Conservation (phyloP, 768 basidiomycete genomes). For the Tylopilus subfusipes region DNA sequence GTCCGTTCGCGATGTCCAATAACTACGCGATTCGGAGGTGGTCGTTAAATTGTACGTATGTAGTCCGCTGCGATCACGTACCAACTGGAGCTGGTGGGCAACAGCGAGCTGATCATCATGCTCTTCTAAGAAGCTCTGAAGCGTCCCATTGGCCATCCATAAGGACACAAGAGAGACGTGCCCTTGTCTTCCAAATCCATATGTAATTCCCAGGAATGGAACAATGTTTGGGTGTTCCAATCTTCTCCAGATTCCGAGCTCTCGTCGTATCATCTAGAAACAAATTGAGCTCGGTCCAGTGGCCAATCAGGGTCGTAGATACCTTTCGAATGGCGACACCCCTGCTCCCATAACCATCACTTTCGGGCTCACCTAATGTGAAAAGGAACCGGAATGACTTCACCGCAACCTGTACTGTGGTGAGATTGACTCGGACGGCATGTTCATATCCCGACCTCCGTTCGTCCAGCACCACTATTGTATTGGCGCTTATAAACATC, state of each 20-base stretch:
- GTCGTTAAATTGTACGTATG: too few relatives aligned
- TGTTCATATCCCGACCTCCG: not conserved
- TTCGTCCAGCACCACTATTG: not conserved
- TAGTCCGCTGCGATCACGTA: not conserved
- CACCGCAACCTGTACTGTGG: constrained; percentile 2
- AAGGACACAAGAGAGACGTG: not conserved
- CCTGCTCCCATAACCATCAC: too few relatives aligned
- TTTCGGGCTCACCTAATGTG: not conserved
- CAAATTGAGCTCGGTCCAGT: too few relatives aligned
- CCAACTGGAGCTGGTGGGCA: constrained; percentile 7
- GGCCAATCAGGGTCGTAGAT: too few relatives aligned
- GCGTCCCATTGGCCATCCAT: too few relatives aligned
- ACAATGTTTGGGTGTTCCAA: too few relatives aligned
- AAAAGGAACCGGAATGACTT: constrained; percentile 8
- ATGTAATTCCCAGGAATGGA: constrained; percentile 11
- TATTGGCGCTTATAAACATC: not conserved
- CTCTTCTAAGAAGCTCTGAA: too few relatives aligned
- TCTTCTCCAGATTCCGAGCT: not conserved
- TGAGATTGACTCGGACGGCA: not conserved
- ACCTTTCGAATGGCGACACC: too few relatives aligned
- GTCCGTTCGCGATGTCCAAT: not conserved
- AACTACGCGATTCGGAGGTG: not conserved
- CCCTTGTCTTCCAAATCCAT: constrained; percentile 21
- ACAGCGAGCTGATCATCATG: not conserved
- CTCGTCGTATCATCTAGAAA: constrained; percentile 2